A percentile compares a stretch with the other conserved stretches of the same genome.
Evolutionary conservation across 768 basidiomycete species (phyloP).

Genomic region (Tephrocybe sp.): DNA sequence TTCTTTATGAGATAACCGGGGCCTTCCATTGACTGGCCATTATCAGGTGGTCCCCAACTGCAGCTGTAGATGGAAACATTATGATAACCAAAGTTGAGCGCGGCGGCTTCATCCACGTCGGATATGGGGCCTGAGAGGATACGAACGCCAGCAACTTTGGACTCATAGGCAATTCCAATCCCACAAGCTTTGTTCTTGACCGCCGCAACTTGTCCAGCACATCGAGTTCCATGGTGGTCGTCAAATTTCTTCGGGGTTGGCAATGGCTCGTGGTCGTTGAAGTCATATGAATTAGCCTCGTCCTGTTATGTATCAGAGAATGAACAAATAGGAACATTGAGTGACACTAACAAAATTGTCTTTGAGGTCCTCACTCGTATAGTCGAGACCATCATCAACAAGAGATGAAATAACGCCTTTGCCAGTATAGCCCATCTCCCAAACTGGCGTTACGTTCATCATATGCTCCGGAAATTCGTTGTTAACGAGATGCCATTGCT

Average conservation of each 20-base stretch:
- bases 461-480: conserved; percentile 73
- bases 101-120: conserved; percentile 92
- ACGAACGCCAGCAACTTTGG: conserved; percentile 90
- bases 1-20: conserved; percentile 90
- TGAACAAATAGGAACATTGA: not conserved
- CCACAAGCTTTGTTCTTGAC: conserved; percentile 92
- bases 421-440: conserved; percentile 90
- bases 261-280: conserved; percentile 87
- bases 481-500: conserved; percentile 60
- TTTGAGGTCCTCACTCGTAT: conserved; percentile 80
- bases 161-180: conserved; percentile 88
- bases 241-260: conserved; percentile 87
- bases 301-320: conserved; percentile 49
- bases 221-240: conserved; percentile 96
- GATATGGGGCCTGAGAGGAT: conserved; percentile 95
- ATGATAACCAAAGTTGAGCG: conserved; percentile 92
- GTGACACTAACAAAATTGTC: conserved; percentile 81
- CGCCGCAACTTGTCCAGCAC: conserved; percentile 95
- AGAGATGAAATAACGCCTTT: conserved; percentile 83
- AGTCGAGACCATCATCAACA: conserved; percentile 95
- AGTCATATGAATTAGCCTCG: conserved; percentile 88
- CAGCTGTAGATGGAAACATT: conserved; percentile 93
- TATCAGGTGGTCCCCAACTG: conserved; percentile 98
- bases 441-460: conserved; percentile 92
- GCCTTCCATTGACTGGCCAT: conserved; percentile 92